A percentile compares a stretch with the other conserved stretches of the same genome.
phyloP scores from a whole-genome alignment of 495 filamentous ascomycete genomes.

The Xylaria scruposa region DNA sequence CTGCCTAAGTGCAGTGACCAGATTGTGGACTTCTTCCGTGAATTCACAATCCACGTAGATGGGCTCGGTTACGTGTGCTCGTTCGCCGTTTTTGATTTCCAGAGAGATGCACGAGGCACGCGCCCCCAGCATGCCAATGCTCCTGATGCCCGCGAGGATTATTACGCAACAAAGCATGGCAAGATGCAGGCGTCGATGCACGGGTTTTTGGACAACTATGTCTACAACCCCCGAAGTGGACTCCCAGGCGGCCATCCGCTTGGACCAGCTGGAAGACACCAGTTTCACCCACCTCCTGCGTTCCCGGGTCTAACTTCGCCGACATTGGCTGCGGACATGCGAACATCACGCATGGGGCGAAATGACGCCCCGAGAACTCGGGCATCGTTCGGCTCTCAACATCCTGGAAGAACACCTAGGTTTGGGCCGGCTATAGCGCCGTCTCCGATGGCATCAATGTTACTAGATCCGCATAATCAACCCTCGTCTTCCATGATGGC shows the following conservation, averaged over 20 bases:
- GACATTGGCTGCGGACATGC: constrained; percentile 61
- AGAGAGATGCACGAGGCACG: constrained; percentile 72
- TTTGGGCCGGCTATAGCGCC: constrained; percentile 47
- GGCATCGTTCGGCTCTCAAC: constrained; percentile 26
- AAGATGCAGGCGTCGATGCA: constrained; percentile 97
- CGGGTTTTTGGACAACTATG: constrained; percentile 91
- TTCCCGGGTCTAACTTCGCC: constrained; percentile 76
- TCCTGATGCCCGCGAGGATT: constrained; percentile 81
- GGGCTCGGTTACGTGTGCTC: constrained; percentile 95
- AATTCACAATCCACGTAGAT: constrained; percentile 97
- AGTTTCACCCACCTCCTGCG: constrained; percentile 80
- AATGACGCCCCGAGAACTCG: constrained; percentile 48
- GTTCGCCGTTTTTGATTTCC: constrained; percentile 98
- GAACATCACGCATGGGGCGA: constrained; percentile 55
- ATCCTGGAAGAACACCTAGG: constrained; percentile 37
- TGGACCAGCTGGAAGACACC: constrained; percentile 56
- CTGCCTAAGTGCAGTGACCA: constrained; percentile 90
- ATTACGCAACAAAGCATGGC: constrained; percentile 91
- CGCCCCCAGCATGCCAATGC: constrained; percentile 43
- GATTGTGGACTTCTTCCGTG: constrained; percentile 95
- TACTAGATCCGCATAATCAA: constrained; percentile 88
- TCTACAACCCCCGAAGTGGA: constrained; percentile 64
- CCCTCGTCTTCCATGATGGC: constrained; percentile 62
- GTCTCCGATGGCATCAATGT: constrained; percentile 72
- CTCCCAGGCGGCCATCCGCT: constrained; percentile 53